phyloP scores from a whole-genome alignment of 208 protist species.

The Sergeia podlipaevii region DNA sequence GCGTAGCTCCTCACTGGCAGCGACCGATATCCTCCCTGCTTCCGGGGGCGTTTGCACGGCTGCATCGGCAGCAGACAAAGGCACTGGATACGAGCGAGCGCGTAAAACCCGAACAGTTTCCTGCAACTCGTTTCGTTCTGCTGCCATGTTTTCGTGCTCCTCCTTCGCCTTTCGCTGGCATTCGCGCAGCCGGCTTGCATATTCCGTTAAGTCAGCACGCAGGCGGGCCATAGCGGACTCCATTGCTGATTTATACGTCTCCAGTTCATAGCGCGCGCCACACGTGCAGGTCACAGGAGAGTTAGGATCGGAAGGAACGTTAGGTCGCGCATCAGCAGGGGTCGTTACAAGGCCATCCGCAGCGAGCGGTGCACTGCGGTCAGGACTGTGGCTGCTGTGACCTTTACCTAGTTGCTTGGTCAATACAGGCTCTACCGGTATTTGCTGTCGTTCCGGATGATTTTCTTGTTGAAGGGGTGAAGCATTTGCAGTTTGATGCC shows the following conservation, averaged over 20 bases:
- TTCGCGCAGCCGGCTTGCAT: conserved; percentile 20
- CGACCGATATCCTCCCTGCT: neutral
- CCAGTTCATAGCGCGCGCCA: conserved; percentile 34
- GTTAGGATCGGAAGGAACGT: no score
- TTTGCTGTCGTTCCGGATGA: no score
- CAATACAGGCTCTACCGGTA: no score
- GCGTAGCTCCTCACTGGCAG: conserved; percentile 10
- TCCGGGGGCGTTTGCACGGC: conserved; percentile 3
- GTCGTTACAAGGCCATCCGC: no score
- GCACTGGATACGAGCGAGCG: no score
- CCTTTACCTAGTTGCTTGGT: no score
- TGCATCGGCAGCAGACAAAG: no score
- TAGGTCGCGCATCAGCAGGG: no score
- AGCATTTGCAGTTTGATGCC: neutral
- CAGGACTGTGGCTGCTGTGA: no score
- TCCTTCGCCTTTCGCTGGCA: conserved; percentile 15
- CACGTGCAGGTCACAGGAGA: no score
- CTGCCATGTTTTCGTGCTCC: conserved; percentile 6
- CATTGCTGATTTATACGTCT: conserved; percentile 54
- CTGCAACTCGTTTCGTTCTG: neutral
- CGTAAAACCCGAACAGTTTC: no score
- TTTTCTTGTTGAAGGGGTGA: conserved; percentile 1
- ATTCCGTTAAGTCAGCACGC: conserved; percentile 31
- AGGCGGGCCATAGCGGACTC: conserved; percentile 43
- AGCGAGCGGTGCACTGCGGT: no score